These are phyloP conservation scores for Annulohypoxylon truncatum DNA, from an alignment of 2,329 filamentous ascomycete species.

Conservation along the genomic window DNA sequence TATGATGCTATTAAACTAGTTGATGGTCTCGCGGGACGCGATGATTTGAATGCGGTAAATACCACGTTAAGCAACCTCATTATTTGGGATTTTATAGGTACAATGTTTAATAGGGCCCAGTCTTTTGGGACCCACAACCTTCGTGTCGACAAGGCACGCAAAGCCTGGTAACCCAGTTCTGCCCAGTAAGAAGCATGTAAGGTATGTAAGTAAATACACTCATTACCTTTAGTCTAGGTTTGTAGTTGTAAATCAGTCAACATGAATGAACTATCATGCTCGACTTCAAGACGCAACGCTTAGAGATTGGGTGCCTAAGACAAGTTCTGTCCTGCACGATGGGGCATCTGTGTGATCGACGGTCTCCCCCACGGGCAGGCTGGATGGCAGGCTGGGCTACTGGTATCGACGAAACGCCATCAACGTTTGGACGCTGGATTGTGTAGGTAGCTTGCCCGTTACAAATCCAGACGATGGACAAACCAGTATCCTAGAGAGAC, in stretches of 20 bases:
- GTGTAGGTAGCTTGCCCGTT: conserved; percentile 28
- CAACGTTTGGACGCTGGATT: conserved; percentile 28
- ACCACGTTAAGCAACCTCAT: neutral
- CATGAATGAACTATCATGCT: no score
- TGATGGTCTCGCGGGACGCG: no score
- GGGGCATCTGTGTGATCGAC: conserved; percentile 37
- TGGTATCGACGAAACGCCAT: conserved; percentile 34
- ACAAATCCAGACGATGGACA: conserved; percentile 25
- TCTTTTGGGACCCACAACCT: conserved; percentile 19
- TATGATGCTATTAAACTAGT: no score
- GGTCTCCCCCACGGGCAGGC: conserved; percentile 33
- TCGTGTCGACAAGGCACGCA: conserved; percentile 24
- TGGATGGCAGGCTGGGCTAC: conserved; percentile 6
- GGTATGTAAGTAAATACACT: conserved; percentile 15
- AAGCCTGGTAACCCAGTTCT: conserved; percentile 24
- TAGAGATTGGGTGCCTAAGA: neutral
- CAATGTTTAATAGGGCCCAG: conserved; percentile 5
- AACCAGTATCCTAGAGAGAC: conserved; percentile 31
- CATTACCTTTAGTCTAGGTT: conserved; percentile 6
- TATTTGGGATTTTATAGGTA: conserved; percentile 8
- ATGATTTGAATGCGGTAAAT: neutral
- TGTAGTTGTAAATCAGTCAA: neutral
- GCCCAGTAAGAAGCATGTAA: no score
- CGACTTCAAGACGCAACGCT: neutral
- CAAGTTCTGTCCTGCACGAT: conserved; percentile 3